Conservation (phyloP, 2,329 filamentous ascomycete species). For the Claviceps sp. region DNA sequence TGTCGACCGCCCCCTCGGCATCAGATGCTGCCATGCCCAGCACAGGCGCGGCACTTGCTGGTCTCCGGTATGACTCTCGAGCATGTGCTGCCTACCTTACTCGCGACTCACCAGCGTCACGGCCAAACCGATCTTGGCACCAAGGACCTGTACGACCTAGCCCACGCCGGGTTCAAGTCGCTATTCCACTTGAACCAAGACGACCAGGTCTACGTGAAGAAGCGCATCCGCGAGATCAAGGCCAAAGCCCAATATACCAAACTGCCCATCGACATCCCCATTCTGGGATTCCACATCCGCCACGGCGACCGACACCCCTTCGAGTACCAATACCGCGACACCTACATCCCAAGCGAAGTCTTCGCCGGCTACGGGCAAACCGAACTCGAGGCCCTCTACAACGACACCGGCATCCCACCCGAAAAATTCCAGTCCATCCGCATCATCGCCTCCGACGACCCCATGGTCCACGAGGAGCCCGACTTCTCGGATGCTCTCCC, state of each 20-base stretch:
- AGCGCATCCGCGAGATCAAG: conserved; percentile 44
- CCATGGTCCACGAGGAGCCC: conserved; percentile 52
- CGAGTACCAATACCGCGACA: conserved; percentile 62
- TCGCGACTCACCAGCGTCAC: conserved; percentile 19
- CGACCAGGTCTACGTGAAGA: conserved; percentile 51
- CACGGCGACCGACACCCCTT: conserved; percentile 67
- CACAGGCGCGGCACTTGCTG: conserved; percentile 59
- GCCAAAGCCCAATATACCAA: conserved; percentile 28
- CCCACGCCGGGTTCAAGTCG: conserved; percentile 56
- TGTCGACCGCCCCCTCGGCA: conserved; percentile 62
- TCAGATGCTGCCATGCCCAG: conserved; percentile 69
- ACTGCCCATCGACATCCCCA: conserved; percentile 21
- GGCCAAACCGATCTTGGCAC: conserved; percentile 12
- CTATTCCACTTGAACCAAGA: conserved; percentile 57
- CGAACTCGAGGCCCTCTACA: conserved; percentile 37
- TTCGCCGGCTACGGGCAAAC: conserved; percentile 49
- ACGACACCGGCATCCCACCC: conserved; percentile 24
- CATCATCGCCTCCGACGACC: conserved; percentile 70
- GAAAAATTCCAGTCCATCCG: conserved; percentile 31
- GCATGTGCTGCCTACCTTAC: conserved; percentile 48
- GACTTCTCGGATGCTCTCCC: conserved; percentile 46
- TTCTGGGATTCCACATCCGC: conserved; percentile 64
- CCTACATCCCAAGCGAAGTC: conserved; percentile 61
- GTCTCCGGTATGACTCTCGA: conserved; percentile 55
- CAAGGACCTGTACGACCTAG: conserved; percentile 52